Evolutionary conservation across 1,139 yeast genomes (phyloP).

Genomic region (Kurtzmaniella quercitrusa): DNA sequence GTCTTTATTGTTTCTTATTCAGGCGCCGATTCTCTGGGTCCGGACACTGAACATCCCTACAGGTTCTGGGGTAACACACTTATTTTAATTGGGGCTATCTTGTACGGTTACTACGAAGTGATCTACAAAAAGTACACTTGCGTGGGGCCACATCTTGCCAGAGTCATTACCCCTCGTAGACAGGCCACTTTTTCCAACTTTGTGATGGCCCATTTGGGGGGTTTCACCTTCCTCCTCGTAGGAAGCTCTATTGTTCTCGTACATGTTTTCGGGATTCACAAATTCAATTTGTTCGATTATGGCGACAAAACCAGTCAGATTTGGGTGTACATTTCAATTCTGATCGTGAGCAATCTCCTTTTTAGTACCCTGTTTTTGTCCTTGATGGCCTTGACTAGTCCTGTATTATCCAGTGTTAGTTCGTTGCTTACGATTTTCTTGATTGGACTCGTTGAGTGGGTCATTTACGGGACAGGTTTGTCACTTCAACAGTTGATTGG

Average conservation of each 20-base stretch:
- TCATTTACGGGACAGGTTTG: conserved; percentile 55
- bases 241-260: conserved; percentile 47
- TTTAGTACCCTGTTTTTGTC: conserved; percentile 74
- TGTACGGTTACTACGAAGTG: conserved; percentile 85
- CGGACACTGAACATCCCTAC: conserved; percentile 44
- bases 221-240: conserved; percentile 49
- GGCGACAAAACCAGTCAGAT: conserved; percentile 32
- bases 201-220: conserved; percentile 53
- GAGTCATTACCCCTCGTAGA: conserved; percentile 42
- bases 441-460: conserved; percentile 78
- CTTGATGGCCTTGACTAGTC: conserved; percentile 79
- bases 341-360: conserved; percentile 57
- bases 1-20: conserved; percentile 79
- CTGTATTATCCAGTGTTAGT: conserved; percentile 81
- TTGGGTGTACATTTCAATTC: conserved; percentile 45
- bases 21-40: conserved; percentile 23
- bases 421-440: conserved; percentile 73
- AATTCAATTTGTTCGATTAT: conserved; percentile 50
- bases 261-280: conserved; percentile 54
- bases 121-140: conserved; percentile 72
- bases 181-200: conserved; percentile 47
- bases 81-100: conserved; percentile 72
- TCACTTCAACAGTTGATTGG: conserved; percentile 50
- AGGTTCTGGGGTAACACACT: conserved; percentile 68
- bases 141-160: conserved; percentile 56